These are phyloP conservation scores for Hypoxylon sp. DNA, from an alignment of 2,329 filamentous ascomycete species.

Conservation along the genomic window DNA sequence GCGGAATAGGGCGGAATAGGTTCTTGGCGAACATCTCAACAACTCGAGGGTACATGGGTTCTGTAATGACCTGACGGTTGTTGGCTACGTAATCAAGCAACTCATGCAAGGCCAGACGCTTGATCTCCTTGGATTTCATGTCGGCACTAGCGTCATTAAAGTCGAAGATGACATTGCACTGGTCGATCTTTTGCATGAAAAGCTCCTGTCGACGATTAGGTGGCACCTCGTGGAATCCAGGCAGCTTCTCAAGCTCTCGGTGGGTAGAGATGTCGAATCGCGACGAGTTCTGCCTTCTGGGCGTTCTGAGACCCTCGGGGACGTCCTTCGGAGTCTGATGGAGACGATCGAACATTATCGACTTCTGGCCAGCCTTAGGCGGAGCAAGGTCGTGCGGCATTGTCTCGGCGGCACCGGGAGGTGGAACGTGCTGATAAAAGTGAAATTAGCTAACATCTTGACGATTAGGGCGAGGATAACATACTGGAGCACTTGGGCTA, in stretches of 20 bases:
- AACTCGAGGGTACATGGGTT: constrained; percentile 98
- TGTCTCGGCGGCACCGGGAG: constrained; percentile 92
- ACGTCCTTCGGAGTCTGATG: constrained; percentile 97
- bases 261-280: constrained; percentile 98
- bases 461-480: constrained; percentile 52
- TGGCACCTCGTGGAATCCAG: constrained; percentile 96
- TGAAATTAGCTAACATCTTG: constrained; percentile 34
- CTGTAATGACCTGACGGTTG: constrained; percentile 97
- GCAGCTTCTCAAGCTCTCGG: constrained; percentile 95
- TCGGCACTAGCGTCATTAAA: constrained; percentile 98
- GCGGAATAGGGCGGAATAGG: constrained; percentile 94
- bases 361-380: constrained; percentile 92
- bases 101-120: constrained; percentile 94
- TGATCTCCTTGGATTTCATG: constrained; percentile 99
- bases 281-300: constrained; percentile 96
- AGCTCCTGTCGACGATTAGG: constrained; percentile 95
- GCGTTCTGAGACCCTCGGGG: constrained; percentile 93
- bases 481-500: constrained; percentile 91
- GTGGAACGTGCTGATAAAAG: constrained; percentile 80
- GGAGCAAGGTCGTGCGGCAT: constrained; percentile 98
- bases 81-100: constrained; percentile 98
- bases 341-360: constrained; percentile 86
- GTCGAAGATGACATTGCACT: constrained; percentile 99
- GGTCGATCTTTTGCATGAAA: constrained; percentile 99
- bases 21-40: constrained; percentile 99